Conservation (phyloP, 495 filamentous ascomycete species). For the Immersiella caudata region DNA sequence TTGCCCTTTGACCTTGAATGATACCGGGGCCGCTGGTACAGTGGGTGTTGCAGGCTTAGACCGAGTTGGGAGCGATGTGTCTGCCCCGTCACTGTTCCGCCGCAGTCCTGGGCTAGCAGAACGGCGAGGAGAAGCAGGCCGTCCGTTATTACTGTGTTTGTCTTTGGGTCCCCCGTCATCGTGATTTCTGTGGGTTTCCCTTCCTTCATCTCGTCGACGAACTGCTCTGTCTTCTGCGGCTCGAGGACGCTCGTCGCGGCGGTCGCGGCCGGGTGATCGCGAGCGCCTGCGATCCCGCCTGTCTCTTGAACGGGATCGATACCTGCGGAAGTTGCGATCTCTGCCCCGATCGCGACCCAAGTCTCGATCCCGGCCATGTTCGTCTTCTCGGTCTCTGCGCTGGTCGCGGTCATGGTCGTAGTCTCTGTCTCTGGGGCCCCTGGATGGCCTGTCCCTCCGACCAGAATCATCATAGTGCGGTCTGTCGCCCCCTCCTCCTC, state of each 20-base stretch:
- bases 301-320: constrained; percentile 48
- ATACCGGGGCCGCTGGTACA: constrained; percentile 36
- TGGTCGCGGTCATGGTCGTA: constrained; percentile 25
- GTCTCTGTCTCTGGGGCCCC: constrained; percentile 16
- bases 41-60: constrained; percentile 46
- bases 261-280: constrained; percentile 39
- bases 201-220: constrained; percentile 29
- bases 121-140: constrained; percentile 26
- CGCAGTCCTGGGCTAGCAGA: constrained; percentile 22
- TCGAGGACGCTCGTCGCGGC: constrained; percentile 27
- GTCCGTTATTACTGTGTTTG: constrained; percentile 22
- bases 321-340: constrained; percentile 37
- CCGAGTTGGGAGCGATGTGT: constrained; percentile 32
- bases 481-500: constrained; percentile 34
- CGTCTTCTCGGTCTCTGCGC: constrained; percentile 40
- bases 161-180: constrained; percentile 25
- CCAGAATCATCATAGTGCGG: constrained; percentile 26
- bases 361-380: constrained; percentile 30
- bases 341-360: constrained; percentile 35
- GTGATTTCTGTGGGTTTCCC: constrained; percentile 21
- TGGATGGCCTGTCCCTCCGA: constrained; percentile 25
- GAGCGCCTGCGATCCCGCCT: constrained; percentile 36
- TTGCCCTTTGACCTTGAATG: constrained; percentile 43
- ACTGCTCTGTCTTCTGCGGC: constrained; percentile 18
- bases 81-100: constrained; percentile 17